phyloP scores from a whole-genome alignment of 176 grass and related monocot species.

The Rhynchospora pubera region DNA sequence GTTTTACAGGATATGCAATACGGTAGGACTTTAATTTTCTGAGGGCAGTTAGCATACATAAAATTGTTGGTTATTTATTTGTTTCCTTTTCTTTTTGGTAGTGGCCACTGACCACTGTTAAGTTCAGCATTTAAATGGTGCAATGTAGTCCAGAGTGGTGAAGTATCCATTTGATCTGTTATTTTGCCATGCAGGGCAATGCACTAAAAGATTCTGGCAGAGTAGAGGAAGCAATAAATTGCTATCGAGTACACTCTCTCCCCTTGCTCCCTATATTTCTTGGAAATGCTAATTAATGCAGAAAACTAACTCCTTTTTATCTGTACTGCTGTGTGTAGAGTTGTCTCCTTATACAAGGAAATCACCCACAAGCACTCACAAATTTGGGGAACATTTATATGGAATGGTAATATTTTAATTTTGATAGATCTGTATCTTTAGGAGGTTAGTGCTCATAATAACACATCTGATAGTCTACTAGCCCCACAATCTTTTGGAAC shows the following conservation, averaged over 20 bases:
- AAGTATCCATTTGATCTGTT: neutral
- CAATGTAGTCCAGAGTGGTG: neutral
- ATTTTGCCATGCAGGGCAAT: constrained; percentile 56
- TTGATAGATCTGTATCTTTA: neutral
- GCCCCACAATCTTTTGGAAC: neutral
- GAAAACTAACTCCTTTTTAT: constrained; percentile 15
- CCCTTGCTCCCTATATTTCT: neutral
- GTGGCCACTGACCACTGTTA: neutral
- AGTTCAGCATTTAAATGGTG: neutral
- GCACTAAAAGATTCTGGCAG: constrained; percentile 87
- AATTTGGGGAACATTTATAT: constrained; percentile 91
- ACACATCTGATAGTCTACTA: neutral
- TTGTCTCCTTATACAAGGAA: constrained; percentile 73
- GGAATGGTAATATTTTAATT: constrained; percentile 60
- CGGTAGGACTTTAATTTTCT: neutral
- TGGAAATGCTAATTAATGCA: neutral
- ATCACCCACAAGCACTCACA: constrained; percentile 86
- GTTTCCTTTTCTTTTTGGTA: neutral
- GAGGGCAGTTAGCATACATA: neutral
- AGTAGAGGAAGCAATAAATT: constrained; percentile 87
- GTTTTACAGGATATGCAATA: neutral
- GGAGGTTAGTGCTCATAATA: neutral
- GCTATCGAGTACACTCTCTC: constrained; percentile 52
- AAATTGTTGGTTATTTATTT: neutral
- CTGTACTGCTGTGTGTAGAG: constrained; percentile 37